phyloP scores from a whole-genome alignment of 1,139 yeast species.

The Saccharomyces hybrid region DNA sequence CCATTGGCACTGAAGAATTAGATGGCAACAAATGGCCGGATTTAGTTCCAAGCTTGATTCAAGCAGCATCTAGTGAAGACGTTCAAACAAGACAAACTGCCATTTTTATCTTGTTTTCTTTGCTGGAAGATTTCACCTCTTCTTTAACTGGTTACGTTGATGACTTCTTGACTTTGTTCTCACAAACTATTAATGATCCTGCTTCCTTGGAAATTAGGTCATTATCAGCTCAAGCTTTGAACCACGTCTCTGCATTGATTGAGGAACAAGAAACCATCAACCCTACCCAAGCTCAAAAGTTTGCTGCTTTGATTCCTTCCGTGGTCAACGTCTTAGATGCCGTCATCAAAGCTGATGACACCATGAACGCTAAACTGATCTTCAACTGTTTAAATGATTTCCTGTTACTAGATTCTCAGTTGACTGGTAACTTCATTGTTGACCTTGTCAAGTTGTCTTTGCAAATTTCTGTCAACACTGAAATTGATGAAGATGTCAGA shows the following conservation, averaged over 20 bases:
- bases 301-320: conserved; percentile 64
- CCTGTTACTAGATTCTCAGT: conserved; percentile 63
- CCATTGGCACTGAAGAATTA: conserved; percentile 74
- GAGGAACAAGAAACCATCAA: conserved; percentile 47
- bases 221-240: conserved; percentile 76
- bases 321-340: conserved; percentile 79
- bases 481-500: conserved; percentile 74
- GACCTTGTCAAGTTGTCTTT: conserved; percentile 66
- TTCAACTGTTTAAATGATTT: conserved; percentile 84
- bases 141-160: conserved; percentile 55
- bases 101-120: conserved; percentile 66
- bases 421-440: conserved; percentile 70
- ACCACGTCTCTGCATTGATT: conserved; percentile 62
- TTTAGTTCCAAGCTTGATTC: conserved; percentile 62
- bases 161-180: conserved; percentile 64
- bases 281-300: conserved; percentile 47
- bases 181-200: conserved; percentile 58
- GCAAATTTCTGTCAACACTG: conserved; percentile 62
- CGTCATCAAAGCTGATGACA: conserved; percentile 63
- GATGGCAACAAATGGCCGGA: conserved; percentile 66
- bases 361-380: conserved; percentile 62
- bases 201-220: conserved; percentile 69
- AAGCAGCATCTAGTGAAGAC: conserved; percentile 57
- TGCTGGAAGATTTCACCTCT: conserved; percentile 68
- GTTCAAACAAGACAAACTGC: conserved; percentile 75